Percentiles rank a stretch among this genome's conserved stretches.
phyloP scores from a whole-genome alignment of 192 early-diverging fungal genomes.

The Chytriomyces confervae region DNA sequence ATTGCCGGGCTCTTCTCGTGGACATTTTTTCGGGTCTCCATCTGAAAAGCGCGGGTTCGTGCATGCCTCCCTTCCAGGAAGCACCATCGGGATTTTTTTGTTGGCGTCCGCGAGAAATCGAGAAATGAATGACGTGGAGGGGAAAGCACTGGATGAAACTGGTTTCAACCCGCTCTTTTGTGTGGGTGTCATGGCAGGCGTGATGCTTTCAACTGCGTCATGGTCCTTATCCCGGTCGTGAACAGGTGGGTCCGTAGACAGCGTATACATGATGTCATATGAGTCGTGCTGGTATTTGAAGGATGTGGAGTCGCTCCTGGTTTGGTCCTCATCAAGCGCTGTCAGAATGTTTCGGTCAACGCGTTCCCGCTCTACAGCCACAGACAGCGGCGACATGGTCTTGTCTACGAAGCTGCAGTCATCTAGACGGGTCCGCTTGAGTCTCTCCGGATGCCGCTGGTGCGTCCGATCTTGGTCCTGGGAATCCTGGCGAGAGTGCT shows the following conservation, averaged over 20 bases:
- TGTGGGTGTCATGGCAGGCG: neutral
- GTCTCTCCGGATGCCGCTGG: neutral
- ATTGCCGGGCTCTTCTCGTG: neutral
- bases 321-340: constrained; percentile 4
- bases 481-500: neutral
- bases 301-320: neutral
- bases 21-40: neutral
- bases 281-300: neutral
- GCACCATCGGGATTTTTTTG: neutral
- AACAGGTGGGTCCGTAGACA: neutral
- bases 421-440: neutral
- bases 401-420: neutral
- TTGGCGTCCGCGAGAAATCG: no score
- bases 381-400: neutral
- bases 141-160: neutral
- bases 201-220: neutral
- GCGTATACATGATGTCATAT: no score
- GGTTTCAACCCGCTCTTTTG: neutral
- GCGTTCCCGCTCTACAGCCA: neutral
- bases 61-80: neutral
- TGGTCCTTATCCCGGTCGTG: neutral
- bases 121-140: neutral
- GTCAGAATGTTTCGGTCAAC: constrained; percentile 1
- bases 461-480: neutral
- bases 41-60: constrained; percentile 14